Conservation (phyloP, 441 rosid genomes). For the Pelargonium citronellum region DNA sequence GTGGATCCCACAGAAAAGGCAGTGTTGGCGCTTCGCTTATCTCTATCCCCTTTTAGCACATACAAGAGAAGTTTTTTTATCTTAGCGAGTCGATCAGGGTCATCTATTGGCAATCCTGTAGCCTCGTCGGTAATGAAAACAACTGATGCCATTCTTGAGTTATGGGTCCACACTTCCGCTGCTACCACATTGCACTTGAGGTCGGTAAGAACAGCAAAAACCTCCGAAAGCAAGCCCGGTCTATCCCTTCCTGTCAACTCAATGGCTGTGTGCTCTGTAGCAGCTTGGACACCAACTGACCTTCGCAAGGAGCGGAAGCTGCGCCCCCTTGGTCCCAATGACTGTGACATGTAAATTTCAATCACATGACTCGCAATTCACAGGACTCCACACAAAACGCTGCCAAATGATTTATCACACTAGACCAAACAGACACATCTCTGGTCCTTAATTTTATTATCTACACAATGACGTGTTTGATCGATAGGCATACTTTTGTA, state of each 20-base stretch:
- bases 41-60: constrained; percentile 59
- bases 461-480: constrained; percentile 2
- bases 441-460: constrained; percentile 15
- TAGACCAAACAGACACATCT: constrained; percentile 16
- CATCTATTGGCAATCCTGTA: constrained; percentile 49
- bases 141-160: constrained; percentile 80
- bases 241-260: constrained; percentile 75
- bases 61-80: constrained; percentile 58
- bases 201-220: constrained; percentile 67
- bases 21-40: constrained; percentile 54
- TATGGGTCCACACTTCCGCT: constrained; percentile 86
- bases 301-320: constrained; percentile 60
- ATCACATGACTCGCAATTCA: constrained; percentile 23
- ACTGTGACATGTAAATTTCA: constrained; percentile 35
- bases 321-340: constrained; percentile 49
- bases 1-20: constrained; percentile 69
- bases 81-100: constrained; percentile 44
- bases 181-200: constrained; percentile 68
- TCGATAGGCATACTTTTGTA: background rate
- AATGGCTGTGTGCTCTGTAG: constrained; percentile 48
- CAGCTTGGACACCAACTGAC: constrained; percentile 60
- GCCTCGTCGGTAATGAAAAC: constrained; percentile 57
- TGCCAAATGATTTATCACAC: constrained; percentile 15
- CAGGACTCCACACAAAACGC: constrained; percentile 20
- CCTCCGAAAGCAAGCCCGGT: constrained; percentile 74